Conservation (phyloP, 768 basidiomycete species). For the Inosperma sp. region DNA sequence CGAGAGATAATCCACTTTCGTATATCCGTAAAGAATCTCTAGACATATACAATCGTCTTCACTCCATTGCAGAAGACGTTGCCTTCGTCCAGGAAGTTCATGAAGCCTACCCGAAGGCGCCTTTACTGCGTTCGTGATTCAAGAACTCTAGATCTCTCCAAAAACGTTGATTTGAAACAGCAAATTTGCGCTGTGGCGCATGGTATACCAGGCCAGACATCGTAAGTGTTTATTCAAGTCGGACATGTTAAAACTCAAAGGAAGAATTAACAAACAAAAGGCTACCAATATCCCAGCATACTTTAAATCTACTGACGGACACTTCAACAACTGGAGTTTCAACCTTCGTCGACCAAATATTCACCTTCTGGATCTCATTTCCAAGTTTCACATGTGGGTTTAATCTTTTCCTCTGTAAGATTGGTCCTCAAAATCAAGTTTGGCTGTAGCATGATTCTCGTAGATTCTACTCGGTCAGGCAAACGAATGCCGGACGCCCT, state of each 20-base stretch:
- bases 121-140: slow-evolving; percentile 47
- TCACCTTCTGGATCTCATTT: slow-evolving; percentile 60
- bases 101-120: slow-evolving; percentile 38
- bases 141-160: slow-evolving; percentile 8
- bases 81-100: slow-evolving; percentile 59
- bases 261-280: too few species aligned
- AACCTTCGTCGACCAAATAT: slow-evolving; percentile 82
- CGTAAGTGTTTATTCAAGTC: slow-evolving; percentile 32
- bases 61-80: slow-evolving; percentile 78
- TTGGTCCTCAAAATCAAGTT: too few species aligned
- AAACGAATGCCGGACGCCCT: slow-evolving; percentile 94
- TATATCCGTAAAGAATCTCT: slow-evolving; percentile 63
- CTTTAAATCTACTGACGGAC: slow-evolving; percentile 92
- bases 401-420: background rate
- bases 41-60: slow-evolving; percentile 83
- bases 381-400: slow-evolving; percentile 46
- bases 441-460: slow-evolving; percentile 63
- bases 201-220: slow-evolving; percentile 84
- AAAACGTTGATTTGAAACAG: slow-evolving; percentile 32
- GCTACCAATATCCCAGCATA: slow-evolving; percentile 52
- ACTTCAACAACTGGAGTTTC: slow-evolving; percentile 81
- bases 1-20: slow-evolving; percentile 32
- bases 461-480: slow-evolving; percentile 90
- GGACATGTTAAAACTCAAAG: background rate
- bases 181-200: slow-evolving; percentile 89